phyloP scores from a whole-genome alignment of 306 rosid species.

The Prosopis cineraria region DNA sequence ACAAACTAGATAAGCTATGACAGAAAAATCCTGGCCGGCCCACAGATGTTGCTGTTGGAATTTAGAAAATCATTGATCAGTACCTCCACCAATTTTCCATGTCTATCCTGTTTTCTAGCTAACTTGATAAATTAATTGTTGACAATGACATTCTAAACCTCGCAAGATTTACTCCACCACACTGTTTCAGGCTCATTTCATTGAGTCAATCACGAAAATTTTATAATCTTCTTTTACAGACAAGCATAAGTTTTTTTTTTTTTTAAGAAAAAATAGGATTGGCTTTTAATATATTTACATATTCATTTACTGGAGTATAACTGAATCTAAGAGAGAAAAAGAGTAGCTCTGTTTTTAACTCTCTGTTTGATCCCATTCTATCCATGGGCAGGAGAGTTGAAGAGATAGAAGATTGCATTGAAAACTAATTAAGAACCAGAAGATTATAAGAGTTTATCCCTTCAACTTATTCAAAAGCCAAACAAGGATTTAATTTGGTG shows the following conservation, averaged over 20 bases:
- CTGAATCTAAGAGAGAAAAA: background rate
- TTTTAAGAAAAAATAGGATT: no score
- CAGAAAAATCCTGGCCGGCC: conserved; percentile 29
- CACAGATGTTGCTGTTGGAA: conserved; percentile 33
- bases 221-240: background rate
- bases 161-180: conserved; percentile 13
- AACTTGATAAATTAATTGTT: conserved; percentile 29
- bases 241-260: background rate
- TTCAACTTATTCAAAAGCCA: conserved; percentile 39
- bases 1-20: conserved; percentile 18
- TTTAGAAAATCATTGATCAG: conserved; percentile 34
- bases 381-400: background rate
- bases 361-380: background rate
- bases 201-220: background rate
- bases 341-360: background rate
- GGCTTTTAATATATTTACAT: background rate
- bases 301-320: background rate
- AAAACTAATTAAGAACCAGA: background rate
- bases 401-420: background rate
- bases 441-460: conserved; percentile 8
- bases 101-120: conserved; percentile 43
- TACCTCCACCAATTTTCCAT: conserved; percentile 46
- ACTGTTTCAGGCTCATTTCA: conserved; percentile 8
- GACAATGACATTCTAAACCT: conserved; percentile 35
- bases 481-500: conserved; percentile 22